Evolutionary conservation across 441 rosid species (phyloP).

Genomic region (Pelargonium citronellum): DNA sequence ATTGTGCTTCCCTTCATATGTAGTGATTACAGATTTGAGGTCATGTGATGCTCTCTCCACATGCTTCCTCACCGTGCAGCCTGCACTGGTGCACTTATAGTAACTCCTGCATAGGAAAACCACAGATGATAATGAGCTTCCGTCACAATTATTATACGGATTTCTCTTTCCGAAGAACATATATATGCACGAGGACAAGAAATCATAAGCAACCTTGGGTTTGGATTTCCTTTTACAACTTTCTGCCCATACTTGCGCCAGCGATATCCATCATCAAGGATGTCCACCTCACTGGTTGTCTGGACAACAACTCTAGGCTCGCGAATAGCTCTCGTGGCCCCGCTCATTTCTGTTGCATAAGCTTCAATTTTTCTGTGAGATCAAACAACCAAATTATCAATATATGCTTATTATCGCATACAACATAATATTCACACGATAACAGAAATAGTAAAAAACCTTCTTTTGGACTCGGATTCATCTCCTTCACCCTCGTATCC

Average conservation of each 20-base stretch:
- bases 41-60: slow-evolving; percentile 98
- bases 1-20: slow-evolving; percentile 96
- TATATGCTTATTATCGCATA: neutral
- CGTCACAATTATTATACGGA: neutral
- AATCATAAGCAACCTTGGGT: slow-evolving; percentile 45
- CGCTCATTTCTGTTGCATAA: slow-evolving; percentile 64
- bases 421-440: neutral
- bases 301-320: slow-evolving; percentile 75
- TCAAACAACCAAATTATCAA: slow-evolving; percentile 14
- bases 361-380: slow-evolving; percentile 59
- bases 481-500: slow-evolving; percentile 62
- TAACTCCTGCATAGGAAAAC: slow-evolving; percentile 61
- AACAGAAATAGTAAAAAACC: slow-evolving; percentile 29
- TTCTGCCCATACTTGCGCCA: slow-evolving; percentile 82
- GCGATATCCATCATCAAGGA: slow-evolving; percentile 74
- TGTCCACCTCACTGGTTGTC: slow-evolving; percentile 69
- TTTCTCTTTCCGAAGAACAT: neutral
- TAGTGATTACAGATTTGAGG: slow-evolving; percentile 83
- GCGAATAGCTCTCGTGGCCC: slow-evolving; percentile 76
- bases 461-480: slow-evolving; percentile 68
- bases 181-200: neutral
- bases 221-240: slow-evolving; percentile 77
- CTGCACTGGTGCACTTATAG: slow-evolving; percentile 90
- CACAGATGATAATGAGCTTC: slow-evolving; percentile 5
- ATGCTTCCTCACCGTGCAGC: slow-evolving; percentile 90